Evolutionary conservation across 805 yeast genomes (phyloP), one percentile per base, ranked within the genome.

Genomic region (Debaryomyces hansenii): DNA sequence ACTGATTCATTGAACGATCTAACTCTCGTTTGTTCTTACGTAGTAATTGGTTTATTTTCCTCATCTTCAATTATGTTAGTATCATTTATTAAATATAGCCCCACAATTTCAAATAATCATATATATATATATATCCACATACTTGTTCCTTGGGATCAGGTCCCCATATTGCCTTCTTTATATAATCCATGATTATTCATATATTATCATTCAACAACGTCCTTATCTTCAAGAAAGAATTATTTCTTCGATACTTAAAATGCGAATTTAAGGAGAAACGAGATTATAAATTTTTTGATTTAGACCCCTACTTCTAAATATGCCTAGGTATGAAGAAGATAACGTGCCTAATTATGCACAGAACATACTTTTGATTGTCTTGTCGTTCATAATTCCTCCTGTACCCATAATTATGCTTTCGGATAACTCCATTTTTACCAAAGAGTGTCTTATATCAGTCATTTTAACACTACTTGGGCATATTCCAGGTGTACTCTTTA

Each of bases 131-230:
- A 31, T 10, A 15, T 6, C 14, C 10, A 71, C 80, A 41, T 64
- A 77, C 84, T 58, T 86, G 96, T 58, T 89, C 98, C 59, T 85
- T 85, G 36, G 97, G 97, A 61, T 91, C 97, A 0, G 98, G 97
- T 0, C 99, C 99, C 86, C 95, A 92, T 33, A 92, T 84, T 4
- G 91, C 87, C 62, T 85, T 84, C 69, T 89, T 91, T 29, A 92
- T 64, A 63, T 76, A 85, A 61, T 92, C 90, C 98, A 92, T 92
- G 21, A 18, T 37, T 12, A 24, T 24, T 6, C 27, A 24, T 24
- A 24, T 24, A 24, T 24, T 24, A 9, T 24, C 27, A 6, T 24
- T 24, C 10, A 24, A 6, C 10, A 24, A 6, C 27, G 7, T 24
- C 27, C 7, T 24, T 24, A 24, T 24, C 27, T 24, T 24, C 27